phyloP scores from a whole-genome alignment of 148 eudicot species.

The Rhododendron ferrugineum region DNA sequence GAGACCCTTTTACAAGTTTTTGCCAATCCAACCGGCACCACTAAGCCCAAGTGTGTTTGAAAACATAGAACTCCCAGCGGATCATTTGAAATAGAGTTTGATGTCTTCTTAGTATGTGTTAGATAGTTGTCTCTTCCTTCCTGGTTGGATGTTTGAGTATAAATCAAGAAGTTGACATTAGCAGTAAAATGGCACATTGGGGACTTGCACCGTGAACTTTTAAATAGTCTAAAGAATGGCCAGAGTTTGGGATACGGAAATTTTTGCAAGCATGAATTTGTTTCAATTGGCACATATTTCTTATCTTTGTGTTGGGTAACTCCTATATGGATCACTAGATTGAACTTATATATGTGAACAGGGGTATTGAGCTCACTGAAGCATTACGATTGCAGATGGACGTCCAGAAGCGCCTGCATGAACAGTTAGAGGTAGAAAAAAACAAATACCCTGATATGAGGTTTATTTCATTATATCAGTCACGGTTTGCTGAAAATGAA shows the following conservation, averaged over 20 bases:
- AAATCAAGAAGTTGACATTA: background rate
- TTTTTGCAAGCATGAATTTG: background rate
- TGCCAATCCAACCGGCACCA: background rate
- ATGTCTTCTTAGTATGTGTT: background rate
- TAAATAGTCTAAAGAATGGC: background rate
- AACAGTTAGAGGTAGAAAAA: constrained; percentile 82
- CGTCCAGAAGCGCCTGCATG: constrained; percentile 92
- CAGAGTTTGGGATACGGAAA: background rate
- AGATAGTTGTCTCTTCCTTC: constrained; percentile 4
- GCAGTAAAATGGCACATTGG: background rate
- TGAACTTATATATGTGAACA: constrained; percentile 24
- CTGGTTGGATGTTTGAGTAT: background rate
- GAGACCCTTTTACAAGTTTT: background rate
- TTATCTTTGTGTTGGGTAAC: background rate
- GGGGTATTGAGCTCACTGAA: constrained; percentile 91
- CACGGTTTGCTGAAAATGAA: background rate
- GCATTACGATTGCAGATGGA: constrained; percentile 92
- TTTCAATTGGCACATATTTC: background rate
- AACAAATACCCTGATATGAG: background rate
- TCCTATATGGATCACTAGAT: background rate
- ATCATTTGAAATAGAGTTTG: background rate
- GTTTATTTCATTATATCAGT: background rate
- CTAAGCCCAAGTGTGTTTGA: background rate
- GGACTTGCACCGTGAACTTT: background rate
- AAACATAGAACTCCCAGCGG: background rate